Evolutionary conservation across 202 grass and related monocot species (phyloP), one percentile per base, ranked within the genome.

Genomic region (Hordeum pubiflorum): DNA sequence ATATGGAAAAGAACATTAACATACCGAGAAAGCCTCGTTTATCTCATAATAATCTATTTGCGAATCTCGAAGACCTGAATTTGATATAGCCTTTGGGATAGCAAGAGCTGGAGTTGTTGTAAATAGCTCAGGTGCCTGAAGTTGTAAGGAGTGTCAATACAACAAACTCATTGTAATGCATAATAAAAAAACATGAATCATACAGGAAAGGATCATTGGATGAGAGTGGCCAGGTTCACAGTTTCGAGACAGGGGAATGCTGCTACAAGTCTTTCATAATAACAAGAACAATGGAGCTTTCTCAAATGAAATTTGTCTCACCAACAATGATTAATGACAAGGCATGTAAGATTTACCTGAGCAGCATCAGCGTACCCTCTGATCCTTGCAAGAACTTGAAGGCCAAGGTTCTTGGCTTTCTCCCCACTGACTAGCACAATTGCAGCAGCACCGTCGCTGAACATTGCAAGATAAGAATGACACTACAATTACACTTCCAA

Each of bases 1-100:
- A 52, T 41, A 76, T 4, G 57, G 38, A 73, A 48, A 72, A 69
- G 9, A 12, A 15, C 37, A 84, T 81, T 22, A 72, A 80, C 84
- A 74, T 84, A 97, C 92, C 14, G 88, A 82, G 52, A 97, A 97
- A 55, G 94, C 94, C 82, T 97, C 94, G 50, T 97, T 97, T 80
- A 97, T 94, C 80, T 94, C 94, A 82, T 91, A 97, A 69, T 91
- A 92, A 83, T 97, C 86, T 63, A 97, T 88, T 80, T 97, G 84
- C 7, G 94, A 92, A 84, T 84, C 76, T 77, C 89, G 84, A 62
- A 97, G 91, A 46, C 86, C 81, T 1, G 94, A 88, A 88, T 85
- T 89, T 67, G 88, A 91, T 91, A 97, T 82, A 55, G 91, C 91
- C 84, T 97, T 97, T 32, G 94, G 91, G 82, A 97, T 97, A 73